phyloP scores from a whole-genome alignment of 2,329 filamentous ascomycete genomes.

The Aureobasidium sp. region DNA sequence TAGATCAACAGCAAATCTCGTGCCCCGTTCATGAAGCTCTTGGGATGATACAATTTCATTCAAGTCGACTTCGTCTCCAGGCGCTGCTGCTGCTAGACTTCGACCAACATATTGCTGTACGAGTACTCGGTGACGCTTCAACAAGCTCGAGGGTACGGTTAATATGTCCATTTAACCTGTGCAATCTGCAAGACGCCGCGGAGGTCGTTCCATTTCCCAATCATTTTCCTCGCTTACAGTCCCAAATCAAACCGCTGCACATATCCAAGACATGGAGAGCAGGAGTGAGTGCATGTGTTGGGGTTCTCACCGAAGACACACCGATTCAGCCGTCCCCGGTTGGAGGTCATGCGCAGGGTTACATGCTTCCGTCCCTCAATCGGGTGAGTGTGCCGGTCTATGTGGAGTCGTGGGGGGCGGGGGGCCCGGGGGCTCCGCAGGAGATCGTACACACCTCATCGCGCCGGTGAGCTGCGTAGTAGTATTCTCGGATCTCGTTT shows the following conservation, averaged over 20 bases:
- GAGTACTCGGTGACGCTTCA: neutral
- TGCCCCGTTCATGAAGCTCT: neutral
- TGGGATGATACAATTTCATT: no score
- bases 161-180: neutral
- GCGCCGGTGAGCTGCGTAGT: neutral
- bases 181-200: neutral
- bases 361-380: neutral
- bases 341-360: slow-evolving; percentile 8
- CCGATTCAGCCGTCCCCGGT: neutral
- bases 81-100: neutral
- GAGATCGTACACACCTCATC: neutral
- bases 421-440: slow-evolving; percentile 5
- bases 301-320: slow-evolving; percentile 4
- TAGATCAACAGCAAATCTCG: neutral
- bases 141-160: neutral
- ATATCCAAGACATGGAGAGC: neutral
- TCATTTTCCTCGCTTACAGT: neutral
- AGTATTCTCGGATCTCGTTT: neutral
- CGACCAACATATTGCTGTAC: neutral
- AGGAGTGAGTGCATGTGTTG: neutral
- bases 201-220: neutral
- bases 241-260: neutral
- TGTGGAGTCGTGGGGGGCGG: slow-evolving; percentile 10
- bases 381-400: neutral
- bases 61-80: neutral